These are phyloP conservation scores for Eremothecium gossypii DNA, from an alignment of 1,139 yeast species.

Conservation along the genomic window DNA sequence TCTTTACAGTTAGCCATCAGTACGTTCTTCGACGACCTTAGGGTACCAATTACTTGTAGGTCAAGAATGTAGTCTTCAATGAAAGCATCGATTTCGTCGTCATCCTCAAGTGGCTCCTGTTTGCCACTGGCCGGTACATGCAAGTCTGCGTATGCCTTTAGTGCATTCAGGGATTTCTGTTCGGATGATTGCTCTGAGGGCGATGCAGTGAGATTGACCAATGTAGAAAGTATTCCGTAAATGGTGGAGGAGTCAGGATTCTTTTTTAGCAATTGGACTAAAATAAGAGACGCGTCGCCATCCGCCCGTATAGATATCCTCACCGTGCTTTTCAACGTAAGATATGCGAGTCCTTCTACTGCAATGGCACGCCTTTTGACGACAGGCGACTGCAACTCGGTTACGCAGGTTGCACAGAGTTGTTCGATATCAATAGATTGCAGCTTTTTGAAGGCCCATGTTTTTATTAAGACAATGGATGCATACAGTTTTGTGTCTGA, in stretches of 20 bases:
- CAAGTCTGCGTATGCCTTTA: conserved; percentile 19
- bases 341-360: conserved; percentile 29
- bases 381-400: conserved; percentile 6
- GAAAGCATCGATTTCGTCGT: conserved; percentile 18
- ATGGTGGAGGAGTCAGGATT: conserved; percentile 8
- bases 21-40: conserved; percentile 12
- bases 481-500: conserved; percentile 15
- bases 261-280: conserved; percentile 12
- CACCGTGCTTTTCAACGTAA: conserved; percentile 23
- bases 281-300: conserved; percentile 12
- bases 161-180: conserved; percentile 16
- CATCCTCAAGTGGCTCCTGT: conserved; percentile 13
- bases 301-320: conserved; percentile 18
- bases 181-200: conserved; percentile 12
- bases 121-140: conserved; percentile 11
- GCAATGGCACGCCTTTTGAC: conserved; percentile 13
- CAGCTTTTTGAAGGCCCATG: conserved; percentile 28
- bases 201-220: conserved; percentile 21
- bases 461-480: conserved; percentile 25
- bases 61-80: conserved; percentile 17
- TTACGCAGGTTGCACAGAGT: conserved; percentile 17
- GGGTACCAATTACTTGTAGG: conserved; percentile 15
- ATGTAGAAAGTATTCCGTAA: conserved; percentile 23
- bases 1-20: conserved; percentile 19
- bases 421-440: conserved; percentile 16